Evolutionary conservation across 139 green algal genomes (phyloP), one percentile per base, ranked within the genome.

Genomic region (Prasinococcaceae sp.): DNA sequence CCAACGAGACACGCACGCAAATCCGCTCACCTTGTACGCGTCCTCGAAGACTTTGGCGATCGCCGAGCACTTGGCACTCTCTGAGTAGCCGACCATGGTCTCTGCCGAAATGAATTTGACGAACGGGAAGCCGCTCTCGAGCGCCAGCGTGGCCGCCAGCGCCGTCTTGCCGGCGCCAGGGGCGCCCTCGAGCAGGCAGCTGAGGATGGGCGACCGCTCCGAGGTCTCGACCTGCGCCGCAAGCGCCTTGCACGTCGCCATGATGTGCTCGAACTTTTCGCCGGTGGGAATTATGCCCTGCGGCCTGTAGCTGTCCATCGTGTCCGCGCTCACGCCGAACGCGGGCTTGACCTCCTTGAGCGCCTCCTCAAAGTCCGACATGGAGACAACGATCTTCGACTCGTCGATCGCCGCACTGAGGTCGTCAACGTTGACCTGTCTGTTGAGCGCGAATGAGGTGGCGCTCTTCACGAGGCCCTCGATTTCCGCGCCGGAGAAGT

Each of bases 401-500:
- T 94, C 85, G 50, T 96, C 83, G 6, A 99, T 69, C 12, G 78
- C 66, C 51, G 89, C 85, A 61, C 68, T 72, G 20, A 97, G 63
- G 74, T 97, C 78, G 44, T 73, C 70, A 17, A 92, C 70, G 68
- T 95, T 78, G 22, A 95, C 72, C 55, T 97, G 88, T 17, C 87
- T 65, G 65, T 93, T 92, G 2, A 99, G 76, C 16, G 86, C 92
- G 67, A 92, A 97, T 3, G 76, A 84, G 0, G 70, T 69, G 1
- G 92, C 90, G 39, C 72, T 84, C 73, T 93, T 94, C 2, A 95
- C 82, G 42, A 99, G 71, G 0, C 88, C 92, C 75, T 99, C 88
- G 22, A 99, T 81, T 67, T 99, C 92, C 17, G 67, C 61, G 16
- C 65, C 55, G 27, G 19, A 53, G 72, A 94, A 97, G 66, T 97